These are phyloP conservation scores for Rhododendron ovatum DNA, from an alignment of 148 eudicot genomes.

Conservation along the genomic window DNA sequence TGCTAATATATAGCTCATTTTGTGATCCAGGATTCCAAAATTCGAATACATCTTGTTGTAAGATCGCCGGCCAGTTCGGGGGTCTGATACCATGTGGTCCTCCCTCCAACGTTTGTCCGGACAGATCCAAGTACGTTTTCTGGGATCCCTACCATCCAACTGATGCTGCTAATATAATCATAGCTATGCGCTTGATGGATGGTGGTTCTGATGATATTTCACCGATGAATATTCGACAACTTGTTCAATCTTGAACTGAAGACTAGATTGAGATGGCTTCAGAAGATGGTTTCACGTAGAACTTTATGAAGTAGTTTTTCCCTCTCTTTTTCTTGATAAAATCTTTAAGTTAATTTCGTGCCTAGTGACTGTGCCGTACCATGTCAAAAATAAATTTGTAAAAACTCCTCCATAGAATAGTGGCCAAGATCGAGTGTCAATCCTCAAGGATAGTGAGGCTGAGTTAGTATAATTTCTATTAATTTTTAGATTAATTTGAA, in stretches of 20 bases:
- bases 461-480: too few relatives aligned
- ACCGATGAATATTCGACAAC: constrained; percentile 55
- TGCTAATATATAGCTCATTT: not conserved
- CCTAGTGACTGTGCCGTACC: too few relatives aligned
- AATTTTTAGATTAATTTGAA: too few relatives aligned
- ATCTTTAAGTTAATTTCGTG: too few relatives aligned
- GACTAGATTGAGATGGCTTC: not conserved
- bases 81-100: constrained; percentile 83
- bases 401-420: too few relatives aligned
- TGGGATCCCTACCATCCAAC: constrained; percentile 95
- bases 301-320: not conserved
- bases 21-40: constrained; percentile 57
- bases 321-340: too few relatives aligned
- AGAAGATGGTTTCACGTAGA: not conserved
- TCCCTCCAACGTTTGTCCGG: constrained; percentile 43
- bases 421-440: too few relatives aligned
- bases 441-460: too few relatives aligned
- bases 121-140: constrained; percentile 72
- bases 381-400: too few relatives aligned
- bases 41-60: constrained; percentile 61
- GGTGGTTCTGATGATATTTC: constrained; percentile 45
- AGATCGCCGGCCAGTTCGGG: constrained; percentile 52
- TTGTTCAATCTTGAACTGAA: constrained; percentile 21
- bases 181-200: constrained; percentile 58
- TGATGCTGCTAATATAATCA: constrained; percentile 62